A percentile compares a stretch with the other conserved stretches of the same genome.
phyloP scores from a whole-genome alignment of 192 early-diverging fungal species.

The Coemansia sp. region DNA sequence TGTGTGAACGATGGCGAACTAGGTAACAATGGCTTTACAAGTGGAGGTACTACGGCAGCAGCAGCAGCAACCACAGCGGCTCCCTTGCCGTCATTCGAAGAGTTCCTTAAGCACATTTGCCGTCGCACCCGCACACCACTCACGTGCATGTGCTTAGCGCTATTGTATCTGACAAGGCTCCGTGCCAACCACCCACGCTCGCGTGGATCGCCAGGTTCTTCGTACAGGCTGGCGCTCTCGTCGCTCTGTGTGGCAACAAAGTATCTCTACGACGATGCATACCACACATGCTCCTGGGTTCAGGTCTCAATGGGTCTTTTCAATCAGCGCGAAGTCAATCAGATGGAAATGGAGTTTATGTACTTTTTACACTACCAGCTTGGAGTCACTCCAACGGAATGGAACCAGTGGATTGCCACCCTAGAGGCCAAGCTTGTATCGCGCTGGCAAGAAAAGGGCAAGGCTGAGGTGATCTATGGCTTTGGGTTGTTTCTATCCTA shows the following conservation, averaged over 20 bases:
- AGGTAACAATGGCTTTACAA: constrained; percentile 1
- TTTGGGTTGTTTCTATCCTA: constrained; percentile 54
- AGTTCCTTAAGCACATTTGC: constrained; percentile 56
- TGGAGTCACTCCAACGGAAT: constrained; percentile 55
- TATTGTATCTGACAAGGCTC: constrained; percentile 59
- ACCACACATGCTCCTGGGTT: constrained; percentile 69
- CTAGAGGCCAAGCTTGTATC: constrained; percentile 58
- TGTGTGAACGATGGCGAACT: constrained; percentile 40
- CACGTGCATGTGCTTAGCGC: constrained; percentile 56
- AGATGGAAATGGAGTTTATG: constrained; percentile 68
- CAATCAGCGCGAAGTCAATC: constrained; percentile 60
- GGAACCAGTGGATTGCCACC: constrained; percentile 58
- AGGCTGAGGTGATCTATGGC: constrained; percentile 49
- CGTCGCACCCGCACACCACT: constrained; percentile 58
- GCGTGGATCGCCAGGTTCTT: constrained; percentile 58
- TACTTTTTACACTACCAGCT: constrained; percentile 58
- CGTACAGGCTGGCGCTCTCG: constrained; percentile 66
- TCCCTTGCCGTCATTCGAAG: constrained; percentile 45
- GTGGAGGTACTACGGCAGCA: constrained; percentile 4
- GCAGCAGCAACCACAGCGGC: not conserved
- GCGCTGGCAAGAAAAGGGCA: constrained; percentile 53
- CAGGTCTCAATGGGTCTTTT: constrained; percentile 61
- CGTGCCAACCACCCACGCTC: constrained; percentile 58
- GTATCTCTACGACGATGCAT: constrained; percentile 68
- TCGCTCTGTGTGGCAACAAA: constrained; percentile 69